Evolutionary conservation across 163 green algal species (phyloP).

Genomic region (Trebouxiophyceae sp.): DNA sequence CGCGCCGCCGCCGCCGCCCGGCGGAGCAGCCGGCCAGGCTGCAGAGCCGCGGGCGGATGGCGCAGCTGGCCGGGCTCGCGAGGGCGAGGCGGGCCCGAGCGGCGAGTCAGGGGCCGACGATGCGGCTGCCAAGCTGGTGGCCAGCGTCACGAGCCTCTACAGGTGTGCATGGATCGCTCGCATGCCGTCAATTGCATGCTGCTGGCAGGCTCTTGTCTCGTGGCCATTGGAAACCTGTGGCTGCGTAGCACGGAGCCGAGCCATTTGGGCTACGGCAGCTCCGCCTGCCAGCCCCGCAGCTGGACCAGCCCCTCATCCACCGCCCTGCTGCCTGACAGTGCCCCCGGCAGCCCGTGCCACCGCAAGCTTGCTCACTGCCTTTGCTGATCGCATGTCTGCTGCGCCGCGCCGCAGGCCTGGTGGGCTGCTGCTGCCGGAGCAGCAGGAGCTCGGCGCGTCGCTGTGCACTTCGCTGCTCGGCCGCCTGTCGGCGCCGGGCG

Average conservation of each 20-base stretch:
- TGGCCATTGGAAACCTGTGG: no score
- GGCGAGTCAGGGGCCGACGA: background rate
- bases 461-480: conserved; percentile 57
- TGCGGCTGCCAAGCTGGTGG: background rate
- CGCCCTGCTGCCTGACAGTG: no score
- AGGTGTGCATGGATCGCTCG: background rate
- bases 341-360: no score
- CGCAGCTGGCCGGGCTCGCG: background rate
- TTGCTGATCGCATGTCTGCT: no score
- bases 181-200: conserved; percentile 1
- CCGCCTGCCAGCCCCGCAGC: no score
- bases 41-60: background rate
- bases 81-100: background rate
- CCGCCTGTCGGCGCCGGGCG: conserved; percentile 46
- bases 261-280: no score
- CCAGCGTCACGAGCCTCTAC: conserved; percentile 13
- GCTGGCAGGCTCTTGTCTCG: no score
- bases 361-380: no score
- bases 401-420: conserved; percentile 13
- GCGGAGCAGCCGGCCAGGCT: no score
- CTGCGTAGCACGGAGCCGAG: no score
- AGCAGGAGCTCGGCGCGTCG: conserved; percentile 44
- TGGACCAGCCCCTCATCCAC: no score
- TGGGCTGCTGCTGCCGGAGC: conserved; percentile 43
- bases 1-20: no score